Percentiles rank a stretch among this genome's conserved stretches.
Evolutionary conservation across 1,139 yeast genomes (phyloP).

Genomic region (Magnusiomyces tetraspermus): DNA sequence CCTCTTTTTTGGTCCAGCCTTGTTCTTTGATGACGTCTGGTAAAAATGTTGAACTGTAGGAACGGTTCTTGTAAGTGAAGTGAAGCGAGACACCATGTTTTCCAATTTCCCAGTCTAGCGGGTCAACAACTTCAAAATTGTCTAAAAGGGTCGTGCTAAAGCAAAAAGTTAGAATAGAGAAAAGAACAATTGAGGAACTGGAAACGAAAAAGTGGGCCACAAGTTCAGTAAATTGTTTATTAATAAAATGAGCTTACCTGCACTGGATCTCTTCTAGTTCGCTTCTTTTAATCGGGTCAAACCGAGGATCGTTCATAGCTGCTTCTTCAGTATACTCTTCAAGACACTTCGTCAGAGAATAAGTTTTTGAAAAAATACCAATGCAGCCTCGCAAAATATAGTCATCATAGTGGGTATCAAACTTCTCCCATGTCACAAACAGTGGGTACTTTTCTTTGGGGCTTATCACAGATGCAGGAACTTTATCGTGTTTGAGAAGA

Average conservation of each 20-base stretch:
- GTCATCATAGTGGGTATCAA: neutral
- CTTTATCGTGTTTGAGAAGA: conserved; percentile 1
- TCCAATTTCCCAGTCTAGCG: conserved; percentile 74
- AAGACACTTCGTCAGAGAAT: conserved; percentile 49
- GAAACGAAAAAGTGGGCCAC: neutral
- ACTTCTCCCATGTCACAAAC: conserved; percentile 78
- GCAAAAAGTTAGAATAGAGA: conserved; percentile 22
- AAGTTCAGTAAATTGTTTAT: too few relatives aligned
- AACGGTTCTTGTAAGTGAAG: conserved; percentile 33
- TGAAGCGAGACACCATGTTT: conserved; percentile 65
- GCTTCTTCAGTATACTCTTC: conserved; percentile 55
- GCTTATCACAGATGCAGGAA: conserved; percentile 11
- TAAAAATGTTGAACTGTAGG: conserved; percentile 63
- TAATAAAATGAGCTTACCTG: conserved; percentile 17
- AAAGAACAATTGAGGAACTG: neutral
- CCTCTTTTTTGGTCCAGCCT: conserved; percentile 66
- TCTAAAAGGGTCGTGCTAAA: conserved; percentile 56
- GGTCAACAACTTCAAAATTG: conserved; percentile 45
- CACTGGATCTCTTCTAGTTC: conserved; percentile 51
- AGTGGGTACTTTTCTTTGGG: conserved; percentile 39
- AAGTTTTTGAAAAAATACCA: conserved; percentile 58
- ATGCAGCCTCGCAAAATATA: conserved; percentile 79
- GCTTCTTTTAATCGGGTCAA: conserved; percentile 46
- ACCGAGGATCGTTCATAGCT: conserved; percentile 70
- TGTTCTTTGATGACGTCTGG: conserved; percentile 92